Percentiles rank a stretch among this genome's conserved stretches.
Conservation (phyloP, 805 yeast species). For the Barnettozyma vustinii region DNA sequence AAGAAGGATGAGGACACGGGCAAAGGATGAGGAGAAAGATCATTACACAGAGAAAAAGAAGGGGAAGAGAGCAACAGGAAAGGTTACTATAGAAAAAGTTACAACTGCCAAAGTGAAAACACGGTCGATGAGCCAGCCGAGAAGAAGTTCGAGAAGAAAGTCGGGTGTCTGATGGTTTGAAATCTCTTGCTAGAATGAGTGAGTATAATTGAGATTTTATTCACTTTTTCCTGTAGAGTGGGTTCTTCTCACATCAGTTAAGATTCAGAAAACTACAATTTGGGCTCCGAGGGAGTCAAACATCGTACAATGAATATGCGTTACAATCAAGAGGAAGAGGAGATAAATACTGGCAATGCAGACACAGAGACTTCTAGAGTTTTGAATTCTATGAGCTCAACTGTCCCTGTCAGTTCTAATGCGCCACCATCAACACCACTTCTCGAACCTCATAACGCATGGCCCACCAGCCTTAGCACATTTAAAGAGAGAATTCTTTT, state of each 20-base stretch:
- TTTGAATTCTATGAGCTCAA: too few species aligned
- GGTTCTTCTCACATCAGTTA: too few species aligned
- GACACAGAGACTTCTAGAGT: too few species aligned
- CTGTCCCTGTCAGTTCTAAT: too few species aligned
- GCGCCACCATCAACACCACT: neutral
- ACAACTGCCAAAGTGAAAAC: conserved; percentile 6
- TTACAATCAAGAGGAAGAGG: too few species aligned
- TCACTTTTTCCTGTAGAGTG: too few species aligned
- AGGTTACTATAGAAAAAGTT: conserved; percentile 14
- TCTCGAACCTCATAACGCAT: neutral
- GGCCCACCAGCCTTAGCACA: neutral
- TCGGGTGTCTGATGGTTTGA: neutral
- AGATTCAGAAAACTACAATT: too few species aligned
- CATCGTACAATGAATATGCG: too few species aligned
- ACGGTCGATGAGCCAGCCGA: conserved; percentile 11
- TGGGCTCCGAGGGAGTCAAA: too few species aligned
- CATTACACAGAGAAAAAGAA: neutral
- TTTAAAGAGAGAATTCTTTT: neutral
- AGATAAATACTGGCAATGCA: too few species aligned
- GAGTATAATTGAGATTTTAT: too few species aligned
- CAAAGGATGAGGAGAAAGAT: neutral
- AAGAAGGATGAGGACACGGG: conserved; percentile 6
- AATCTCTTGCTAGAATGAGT: neutral
- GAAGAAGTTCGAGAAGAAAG: conserved; percentile 14
- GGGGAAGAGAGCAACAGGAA: conserved; percentile 6